phyloP scores from a whole-genome alignment of 2,329 filamentous ascomycete genomes.

The Exophiala lecanii-corni region DNA sequence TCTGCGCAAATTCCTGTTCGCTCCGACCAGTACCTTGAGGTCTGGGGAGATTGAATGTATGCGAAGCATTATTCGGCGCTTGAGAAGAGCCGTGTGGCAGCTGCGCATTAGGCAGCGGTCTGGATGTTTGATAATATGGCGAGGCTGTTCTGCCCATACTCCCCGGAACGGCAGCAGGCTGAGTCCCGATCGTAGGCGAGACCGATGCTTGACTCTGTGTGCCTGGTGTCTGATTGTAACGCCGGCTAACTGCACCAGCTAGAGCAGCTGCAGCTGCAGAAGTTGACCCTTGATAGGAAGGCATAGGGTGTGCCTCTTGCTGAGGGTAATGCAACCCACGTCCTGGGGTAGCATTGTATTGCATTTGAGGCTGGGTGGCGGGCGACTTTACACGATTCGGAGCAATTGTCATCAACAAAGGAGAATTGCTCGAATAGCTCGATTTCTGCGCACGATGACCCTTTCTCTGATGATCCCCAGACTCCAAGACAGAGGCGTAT shows the following conservation, averaged over 20 bases:
- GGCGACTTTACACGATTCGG: slow-evolving; percentile 13
- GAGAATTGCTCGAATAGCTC: not conserved
- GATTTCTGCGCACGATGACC: slow-evolving; percentile 8
- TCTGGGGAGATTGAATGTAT: not conserved
- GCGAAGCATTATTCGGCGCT: not conserved
- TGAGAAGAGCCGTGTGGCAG: slow-evolving; percentile 3
- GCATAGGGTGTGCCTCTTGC: not conserved
- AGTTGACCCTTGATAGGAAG: slow-evolving; percentile 11
- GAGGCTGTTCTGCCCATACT: slow-evolving; percentile 12
- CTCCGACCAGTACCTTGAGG: not conserved
- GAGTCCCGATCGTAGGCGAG: slow-evolving; percentile 11
- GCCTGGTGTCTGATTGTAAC: slow-evolving; percentile 12
- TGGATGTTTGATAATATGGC: slow-evolving; percentile 11
- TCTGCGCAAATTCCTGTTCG: slow-evolving; percentile 4
- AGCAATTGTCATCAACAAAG: slow-evolving; percentile 1
- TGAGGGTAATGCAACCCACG: not conserved
- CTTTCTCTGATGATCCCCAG: slow-evolving; percentile 12
- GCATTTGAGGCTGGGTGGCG: slow-evolving; percentile 6
- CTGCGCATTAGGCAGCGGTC: slow-evolving; percentile 3
- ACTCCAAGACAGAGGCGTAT: slow-evolving; percentile 26
- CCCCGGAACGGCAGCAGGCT: not conserved
- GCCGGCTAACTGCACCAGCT: slow-evolving; percentile 17
- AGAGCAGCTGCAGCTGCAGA: slow-evolving; percentile 20
- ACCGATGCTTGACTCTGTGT: slow-evolving; percentile 1
- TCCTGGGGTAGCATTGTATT: slow-evolving; percentile 1